A percentile compares a stretch with the other conserved stretches of the same genome.
Conservation (phyloP, 306 rosid genomes). For the Benincasa hispida region DNA sequence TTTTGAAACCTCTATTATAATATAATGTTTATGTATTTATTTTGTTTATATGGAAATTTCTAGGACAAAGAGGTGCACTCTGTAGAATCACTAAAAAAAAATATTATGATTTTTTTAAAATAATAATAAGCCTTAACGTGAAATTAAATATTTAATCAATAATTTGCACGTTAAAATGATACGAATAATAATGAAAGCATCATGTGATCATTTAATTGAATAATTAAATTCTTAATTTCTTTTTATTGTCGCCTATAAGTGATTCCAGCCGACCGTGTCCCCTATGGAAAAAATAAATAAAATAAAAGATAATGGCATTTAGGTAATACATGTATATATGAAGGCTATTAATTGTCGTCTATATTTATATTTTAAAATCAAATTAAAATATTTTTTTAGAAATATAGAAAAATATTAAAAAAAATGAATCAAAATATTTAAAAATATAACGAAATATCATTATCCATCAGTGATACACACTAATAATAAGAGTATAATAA, state of each 20-base stretch:
- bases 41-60: not conserved
- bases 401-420: no score
- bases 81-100: not conserved
- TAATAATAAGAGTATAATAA: no score
- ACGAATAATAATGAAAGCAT: not conserved
- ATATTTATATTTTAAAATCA: not conserved
- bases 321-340: not conserved
- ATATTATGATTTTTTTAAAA: not conserved
- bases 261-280: slow-evolving; percentile 1
- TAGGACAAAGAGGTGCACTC: not conserved
- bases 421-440: no score
- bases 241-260: not conserved
- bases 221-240: not conserved
- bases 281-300: not conserved
- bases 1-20: no score
- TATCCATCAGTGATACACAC: no score
- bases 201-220: not conserved
- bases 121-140: not conserved
- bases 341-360: not conserved
- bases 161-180: not conserved
- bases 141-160: slow-evolving; percentile 2
- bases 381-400: no score
- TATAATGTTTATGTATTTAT: no score
- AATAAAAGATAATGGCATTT: not conserved
- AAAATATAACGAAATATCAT: no score